phyloP scores from a whole-genome alignment of 306 rosid genomes.

The Arachis hypogaea region DNA sequence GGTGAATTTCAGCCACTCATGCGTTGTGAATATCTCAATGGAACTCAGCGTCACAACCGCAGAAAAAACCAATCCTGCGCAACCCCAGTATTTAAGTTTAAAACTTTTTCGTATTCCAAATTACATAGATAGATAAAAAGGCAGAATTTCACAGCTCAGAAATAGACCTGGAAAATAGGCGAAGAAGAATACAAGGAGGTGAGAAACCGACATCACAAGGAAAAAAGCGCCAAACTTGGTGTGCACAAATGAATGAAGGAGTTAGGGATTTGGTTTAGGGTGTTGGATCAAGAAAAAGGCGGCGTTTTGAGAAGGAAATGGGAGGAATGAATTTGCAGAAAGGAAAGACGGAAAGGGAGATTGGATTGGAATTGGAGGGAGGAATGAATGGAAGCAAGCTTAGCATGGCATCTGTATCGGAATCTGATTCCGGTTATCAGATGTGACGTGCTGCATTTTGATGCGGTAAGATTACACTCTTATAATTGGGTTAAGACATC shows the following conservation, averaged over 20 bases:
- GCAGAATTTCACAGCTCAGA: neutral
- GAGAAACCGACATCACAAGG: constrained; percentile 59
- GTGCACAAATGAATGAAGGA: neutral
- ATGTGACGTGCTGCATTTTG: too few relatives aligned
- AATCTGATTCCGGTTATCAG: too few relatives aligned
- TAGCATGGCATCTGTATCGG: neutral
- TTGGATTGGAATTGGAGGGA: neutral
- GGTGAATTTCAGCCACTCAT: constrained; percentile 58
- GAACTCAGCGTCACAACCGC: constrained; percentile 74
- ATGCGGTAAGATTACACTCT: neutral
- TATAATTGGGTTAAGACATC: too few relatives aligned
- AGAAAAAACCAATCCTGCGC: constrained; percentile 57
- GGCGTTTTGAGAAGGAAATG: neutral
- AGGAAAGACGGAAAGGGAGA: neutral
- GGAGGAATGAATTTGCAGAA: neutral
- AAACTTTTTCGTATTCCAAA: neutral
- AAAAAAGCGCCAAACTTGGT: neutral
- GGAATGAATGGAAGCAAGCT: too few relatives aligned
- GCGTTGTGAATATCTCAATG: constrained; percentile 69
- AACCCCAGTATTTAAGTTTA: constrained; percentile 1
- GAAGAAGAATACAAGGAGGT: constrained; percentile 45
- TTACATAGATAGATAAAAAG: neutral
- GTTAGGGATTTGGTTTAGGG: neutral
- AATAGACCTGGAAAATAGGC: constrained; percentile 60
- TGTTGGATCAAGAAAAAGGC: neutral